Evolutionary conservation across 2,329 filamentous ascomycete genomes (phyloP), one percentile per base, ranked within the genome.

Genomic region (Fusarium pseudoanthophilum): DNA sequence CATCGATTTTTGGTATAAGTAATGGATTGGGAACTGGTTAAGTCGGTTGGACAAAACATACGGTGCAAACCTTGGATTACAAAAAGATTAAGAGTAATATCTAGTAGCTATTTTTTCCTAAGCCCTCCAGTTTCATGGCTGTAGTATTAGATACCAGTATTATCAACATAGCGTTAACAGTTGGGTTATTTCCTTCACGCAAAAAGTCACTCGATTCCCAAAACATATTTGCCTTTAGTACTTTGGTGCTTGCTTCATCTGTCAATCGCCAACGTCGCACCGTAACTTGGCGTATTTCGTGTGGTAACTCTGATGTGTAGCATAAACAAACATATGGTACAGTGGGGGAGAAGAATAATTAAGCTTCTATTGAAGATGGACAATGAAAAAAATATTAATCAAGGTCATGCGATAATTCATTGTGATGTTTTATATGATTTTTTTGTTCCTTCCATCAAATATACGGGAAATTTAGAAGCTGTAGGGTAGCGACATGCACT

Each of bases 21-120:
- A 40, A 64, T 15, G 53, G 48, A 64, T 36, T 30, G 43, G 42
- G 67, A 59, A 43, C 30, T 49, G 42, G 28, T 52, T 45, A 49
- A 49, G 49, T 39, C 46, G 34, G 37, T 61, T 60, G 64, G 63
- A 55, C 48, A 51, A 61, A 45, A 39, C 24, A 26, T 26, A 52
- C 20, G 67, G 63, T 67, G 48, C 59, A 55, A 56, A 55, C 34
- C 58, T 26, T 37, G 46, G 57, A 57, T 37, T 53, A 28, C 55
- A 60, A 56, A 46, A 37, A 39, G 26, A 43, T 56, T 14, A 46
- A 72, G 49, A 67, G 46, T 74, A 74, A 74, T 68, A 74, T 59
- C 37, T 74, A 74, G 60, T 68, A 73, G 45, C 32, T 64, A 67
- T 51, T 66, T 60, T 57, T 24, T 49, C 56, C 46, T 24, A 45